Base-by-base conservation (phyloP, 768 basidiomycete species). In the Lanmaoa rubissima region DNA sequence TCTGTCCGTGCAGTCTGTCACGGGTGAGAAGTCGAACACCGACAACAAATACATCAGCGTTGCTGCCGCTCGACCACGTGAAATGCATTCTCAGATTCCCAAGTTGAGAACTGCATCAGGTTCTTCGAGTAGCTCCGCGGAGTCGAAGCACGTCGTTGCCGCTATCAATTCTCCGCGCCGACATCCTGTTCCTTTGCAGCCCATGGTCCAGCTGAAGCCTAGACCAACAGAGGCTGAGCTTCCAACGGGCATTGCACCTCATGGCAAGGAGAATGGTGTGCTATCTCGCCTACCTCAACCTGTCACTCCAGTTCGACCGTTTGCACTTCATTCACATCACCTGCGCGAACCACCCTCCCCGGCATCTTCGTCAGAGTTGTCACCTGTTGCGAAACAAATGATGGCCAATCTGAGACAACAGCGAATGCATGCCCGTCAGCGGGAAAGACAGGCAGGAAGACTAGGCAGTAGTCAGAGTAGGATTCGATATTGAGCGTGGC, bases 331-430 rank as follows among this genome's bases (percentile, higher is more conserved):
- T 54, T 65, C 68, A 32, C 60, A 66, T 5, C 56, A 72, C 32
- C 50, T 70, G 34, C 51, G 32, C 6, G 70, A 67, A 3, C 65
- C 63, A 48, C 80, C 85, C 4, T 89, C 87, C 2, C 87, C 89
- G 21, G 80, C 86, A 24, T 85, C 82, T 31, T 89, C 88, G 3
- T 81, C 87, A 11, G 90, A 91, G 59, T 73, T 92, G 48, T 91
- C 89, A 19, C 87, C 87, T 14, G 73, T 85, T 34, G 85, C 81
- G 6, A 79, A 77, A 61, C 78, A 85, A 65, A 77, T 91, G 64
- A 91, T 91, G 89, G 73, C 74, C 54, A 79, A 85, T 61, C 66
- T 86, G 43, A 76, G 89, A 49, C 68, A 72, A 54, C 73, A 78
- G n/a, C 61, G 71, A 34, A 72, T 59, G 65, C 50, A 67, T 19